A percentile compares a stretch with the other conserved stretches of the same genome.
Evolutionary conservation across 768 basidiomycete genomes (phyloP).

Genomic region (Dentipellis sp.): DNA sequence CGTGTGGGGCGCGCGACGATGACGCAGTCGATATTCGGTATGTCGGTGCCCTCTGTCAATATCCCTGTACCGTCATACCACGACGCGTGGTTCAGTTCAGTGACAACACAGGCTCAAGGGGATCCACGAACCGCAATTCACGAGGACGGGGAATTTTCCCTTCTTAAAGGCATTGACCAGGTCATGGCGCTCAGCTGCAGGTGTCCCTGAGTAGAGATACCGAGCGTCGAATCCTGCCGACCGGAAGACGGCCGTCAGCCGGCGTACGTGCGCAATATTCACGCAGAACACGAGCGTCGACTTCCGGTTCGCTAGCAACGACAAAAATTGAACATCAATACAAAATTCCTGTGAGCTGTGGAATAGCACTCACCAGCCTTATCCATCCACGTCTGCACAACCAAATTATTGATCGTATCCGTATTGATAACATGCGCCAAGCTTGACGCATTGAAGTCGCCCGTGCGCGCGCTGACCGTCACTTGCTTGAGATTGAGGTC

Average conservation of each 20-base stretch:
- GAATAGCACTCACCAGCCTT: slow-evolving; percentile 50
- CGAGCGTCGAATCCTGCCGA: slow-evolving; percentile 77
- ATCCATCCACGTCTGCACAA: slow-evolving; percentile 82
- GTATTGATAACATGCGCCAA: slow-evolving; percentile 82
- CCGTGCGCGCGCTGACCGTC: slow-evolving; percentile 52
- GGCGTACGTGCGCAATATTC: slow-evolving; percentile 69
- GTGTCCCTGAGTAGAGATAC: slow-evolving; percentile 66
- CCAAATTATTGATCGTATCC: slow-evolving; percentile 60
- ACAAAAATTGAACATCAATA: slow-evolving; percentile 3
- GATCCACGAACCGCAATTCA: slow-evolving; percentile 68
- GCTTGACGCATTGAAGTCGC: slow-evolving; percentile 76
- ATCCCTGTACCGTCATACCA: slow-evolving; percentile 41
- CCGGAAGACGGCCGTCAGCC: slow-evolving; percentile 66
- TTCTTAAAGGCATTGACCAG: slow-evolving; percentile 59
- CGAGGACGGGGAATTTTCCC: slow-evolving; percentile 72
- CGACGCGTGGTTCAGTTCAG: background rate
- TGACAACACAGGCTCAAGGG: background rate
- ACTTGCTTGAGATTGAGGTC: slow-evolving; percentile 63
- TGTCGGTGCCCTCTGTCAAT: slow-evolving; percentile 89
- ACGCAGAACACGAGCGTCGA: slow-evolving; percentile 94
- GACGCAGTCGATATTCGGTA: slow-evolving; percentile 90
- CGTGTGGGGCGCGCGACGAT: slow-evolving; percentile 82
- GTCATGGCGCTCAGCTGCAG: slow-evolving; percentile 48
- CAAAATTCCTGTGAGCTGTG: background rate
- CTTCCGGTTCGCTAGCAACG: slow-evolving; percentile 44